Percentiles rank a stretch among this genome's conserved stretches.
Conservation (phyloP, 2,329 filamentous ascomycete genomes). For the Cytospora paraplurivora region DNA sequence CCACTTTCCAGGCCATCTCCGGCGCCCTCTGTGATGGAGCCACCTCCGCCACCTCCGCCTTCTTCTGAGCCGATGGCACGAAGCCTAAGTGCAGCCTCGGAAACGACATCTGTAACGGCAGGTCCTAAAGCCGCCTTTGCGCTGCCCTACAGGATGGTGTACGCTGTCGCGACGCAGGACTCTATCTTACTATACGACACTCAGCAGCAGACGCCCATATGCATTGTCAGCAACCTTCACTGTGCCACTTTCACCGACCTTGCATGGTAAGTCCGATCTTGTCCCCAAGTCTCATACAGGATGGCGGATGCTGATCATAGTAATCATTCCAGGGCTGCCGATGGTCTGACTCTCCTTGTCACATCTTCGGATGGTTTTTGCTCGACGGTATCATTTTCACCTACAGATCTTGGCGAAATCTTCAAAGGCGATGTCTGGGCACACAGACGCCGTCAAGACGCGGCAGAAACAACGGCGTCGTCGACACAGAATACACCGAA, state of each 20-base stretch:
- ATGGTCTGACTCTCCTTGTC: slow-evolving; percentile 70
- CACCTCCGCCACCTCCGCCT: slow-evolving; percentile 67
- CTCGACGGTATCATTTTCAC: slow-evolving; percentile 81
- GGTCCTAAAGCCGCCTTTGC: slow-evolving; percentile 74
- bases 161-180: slow-evolving; percentile 96
- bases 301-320: slow-evolving; percentile 35
- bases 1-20: slow-evolving; percentile 67
- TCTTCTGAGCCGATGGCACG: slow-evolving; percentile 56
- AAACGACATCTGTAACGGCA: slow-evolving; percentile 53
- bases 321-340: slow-evolving; percentile 48
- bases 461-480: slow-evolving; percentile 43
- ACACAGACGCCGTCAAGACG: slow-evolving; percentile 45
- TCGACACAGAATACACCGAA: slow-evolving; percentile 68
- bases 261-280: slow-evolving; percentile 69
- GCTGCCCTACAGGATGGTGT: slow-evolving; percentile 90
- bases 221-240: slow-evolving; percentile 94
- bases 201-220: slow-evolving; percentile 90
- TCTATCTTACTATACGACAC: slow-evolving; percentile 95
- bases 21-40: slow-evolving; percentile 73
- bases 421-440: slow-evolving; percentile 71
- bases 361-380: slow-evolving; percentile 99
- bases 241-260: slow-evolving; percentile 97
- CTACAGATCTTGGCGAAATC: slow-evolving; percentile 80
- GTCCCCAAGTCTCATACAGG: not conserved
- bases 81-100: slow-evolving; percentile 40